Percentiles rank a stretch among this genome's conserved stretches.
Evolutionary conservation across 176 grass and related monocot genomes (phyloP).

Genomic region (Carex parvula): DNA sequence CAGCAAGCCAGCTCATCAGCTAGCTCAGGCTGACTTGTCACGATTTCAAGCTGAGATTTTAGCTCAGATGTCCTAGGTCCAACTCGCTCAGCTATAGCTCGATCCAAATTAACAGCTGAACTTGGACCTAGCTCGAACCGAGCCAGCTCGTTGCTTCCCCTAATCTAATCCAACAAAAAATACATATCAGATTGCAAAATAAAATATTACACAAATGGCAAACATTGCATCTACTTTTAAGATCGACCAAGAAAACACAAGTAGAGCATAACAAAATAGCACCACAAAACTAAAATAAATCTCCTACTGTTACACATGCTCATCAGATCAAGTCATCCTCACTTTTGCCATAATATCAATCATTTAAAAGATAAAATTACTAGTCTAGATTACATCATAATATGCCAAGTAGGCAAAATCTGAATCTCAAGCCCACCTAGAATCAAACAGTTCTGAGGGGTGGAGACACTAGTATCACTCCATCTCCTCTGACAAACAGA

Average conservation of each 20-base stretch:
- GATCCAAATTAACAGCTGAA: too few relatives aligned
- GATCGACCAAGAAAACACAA: neutral
- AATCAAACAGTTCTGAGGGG: slow-evolving; percentile 80
- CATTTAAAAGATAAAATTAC: neutral
- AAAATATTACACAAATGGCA: neutral
- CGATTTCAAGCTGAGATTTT: too few relatives aligned
- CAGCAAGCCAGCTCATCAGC: too few relatives aligned
- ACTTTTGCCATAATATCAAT: neutral
- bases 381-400: slow-evolving; percentile 14
- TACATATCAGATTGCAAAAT: neutral
- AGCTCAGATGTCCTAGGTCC: too few relatives aligned
- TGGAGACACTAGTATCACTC: slow-evolving; percentile 93
- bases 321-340: slow-evolving; percentile 14
- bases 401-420: neutral
- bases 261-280: neutral
- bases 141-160: too few relatives aligned
- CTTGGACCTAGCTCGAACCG: too few relatives aligned
- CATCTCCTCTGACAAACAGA: slow-evolving; percentile 97
- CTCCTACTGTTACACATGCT: slow-evolving; percentile 11
- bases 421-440: neutral
- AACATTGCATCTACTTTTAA: neutral
- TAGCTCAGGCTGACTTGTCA: too few relatives aligned
- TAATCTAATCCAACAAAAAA: neutral
- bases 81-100: too few relatives aligned
- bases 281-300: neutral